A percentile compares a stretch with the other conserved stretches of the same genome.
Conservation (phyloP, 306 rosid species). For the Malus sylvestris region DNA sequence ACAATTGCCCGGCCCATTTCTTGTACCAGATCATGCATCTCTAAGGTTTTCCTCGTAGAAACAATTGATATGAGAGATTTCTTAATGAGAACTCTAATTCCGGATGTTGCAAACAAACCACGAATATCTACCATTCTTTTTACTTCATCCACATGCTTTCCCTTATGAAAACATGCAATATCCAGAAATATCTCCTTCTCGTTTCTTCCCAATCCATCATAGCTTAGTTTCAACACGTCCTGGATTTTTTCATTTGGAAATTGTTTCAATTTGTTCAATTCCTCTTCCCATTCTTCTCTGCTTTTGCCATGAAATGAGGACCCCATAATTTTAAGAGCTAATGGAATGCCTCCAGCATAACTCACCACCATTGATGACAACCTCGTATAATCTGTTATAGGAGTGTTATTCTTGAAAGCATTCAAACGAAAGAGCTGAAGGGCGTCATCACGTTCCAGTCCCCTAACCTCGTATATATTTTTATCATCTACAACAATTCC, state of each 20-base stretch:
- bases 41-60: not conserved
- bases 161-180: not conserved
- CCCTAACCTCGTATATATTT: not conserved
- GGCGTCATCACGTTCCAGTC: not conserved
- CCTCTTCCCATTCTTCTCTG: not conserved
- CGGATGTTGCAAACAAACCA: rapidly evolving
- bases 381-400: not conserved
- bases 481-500: not conserved
- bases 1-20: not conserved
- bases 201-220: not conserved
- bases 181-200: too few species aligned
- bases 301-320: not conserved
- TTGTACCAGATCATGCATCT: not conserved
- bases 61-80: not conserved
- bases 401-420: not conserved
- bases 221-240: not conserved
- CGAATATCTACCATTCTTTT: not conserved
- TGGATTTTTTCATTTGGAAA: not conserved
- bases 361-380: not conserved
- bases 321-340: not conserved
- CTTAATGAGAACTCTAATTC: not conserved
- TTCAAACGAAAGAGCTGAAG: not conserved
- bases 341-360: not conserved
- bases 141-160: rapidly evolving
- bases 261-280: not conserved